These are phyloP conservation scores for Sphagnum tenellum DNA, from an alignment of 225 moss, liverwort and hornwort species.

Conservation along the genomic window DNA sequence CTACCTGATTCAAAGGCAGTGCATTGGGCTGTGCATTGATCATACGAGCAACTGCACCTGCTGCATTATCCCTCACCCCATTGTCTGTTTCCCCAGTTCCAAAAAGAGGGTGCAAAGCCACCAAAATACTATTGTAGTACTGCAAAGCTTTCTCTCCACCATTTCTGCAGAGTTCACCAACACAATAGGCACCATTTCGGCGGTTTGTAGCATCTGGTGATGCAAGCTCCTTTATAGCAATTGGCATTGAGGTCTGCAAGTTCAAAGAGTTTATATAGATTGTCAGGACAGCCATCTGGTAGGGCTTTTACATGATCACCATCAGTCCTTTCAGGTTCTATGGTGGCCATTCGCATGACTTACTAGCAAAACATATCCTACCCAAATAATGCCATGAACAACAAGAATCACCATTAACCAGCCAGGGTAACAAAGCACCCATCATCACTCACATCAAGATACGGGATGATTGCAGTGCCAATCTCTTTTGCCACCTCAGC, in stretches of 20 bases:
- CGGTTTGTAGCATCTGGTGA: constrained; percentile 74
- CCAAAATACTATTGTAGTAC: constrained; percentile 64
- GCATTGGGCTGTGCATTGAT: constrained; percentile 65
- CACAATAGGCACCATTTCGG: constrained; percentile 92
- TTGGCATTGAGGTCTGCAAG: constrained; percentile 65
- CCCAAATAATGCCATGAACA: too few relatives aligned
- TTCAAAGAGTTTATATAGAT: not conserved
- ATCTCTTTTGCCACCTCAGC: constrained; percentile 98
- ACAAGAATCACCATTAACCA: too few relatives aligned
- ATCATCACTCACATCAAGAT: constrained; percentile 55
- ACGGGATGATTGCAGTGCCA: constrained; percentile 62
- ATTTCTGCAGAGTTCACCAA: constrained; percentile 85
- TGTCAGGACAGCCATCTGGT: too few relatives aligned
- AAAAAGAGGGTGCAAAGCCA: constrained; percentile 78
- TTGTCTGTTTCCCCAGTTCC: constrained; percentile 69
- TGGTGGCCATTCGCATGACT: too few relatives aligned
- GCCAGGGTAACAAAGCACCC: too few relatives aligned
- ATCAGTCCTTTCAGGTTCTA: too few relatives aligned
- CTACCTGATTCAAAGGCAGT: constrained; percentile 83
- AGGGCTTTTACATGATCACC: too few relatives aligned
- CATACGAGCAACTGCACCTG: constrained; percentile 97
- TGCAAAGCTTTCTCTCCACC: constrained; percentile 63
- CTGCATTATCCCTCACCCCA: constrained; percentile 88
- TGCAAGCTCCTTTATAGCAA: constrained; percentile 73
- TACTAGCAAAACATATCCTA: too few relatives aligned